phyloP scores from a whole-genome alignment of 192 early-diverging fungal species.

The Mortierella alpina region DNA sequence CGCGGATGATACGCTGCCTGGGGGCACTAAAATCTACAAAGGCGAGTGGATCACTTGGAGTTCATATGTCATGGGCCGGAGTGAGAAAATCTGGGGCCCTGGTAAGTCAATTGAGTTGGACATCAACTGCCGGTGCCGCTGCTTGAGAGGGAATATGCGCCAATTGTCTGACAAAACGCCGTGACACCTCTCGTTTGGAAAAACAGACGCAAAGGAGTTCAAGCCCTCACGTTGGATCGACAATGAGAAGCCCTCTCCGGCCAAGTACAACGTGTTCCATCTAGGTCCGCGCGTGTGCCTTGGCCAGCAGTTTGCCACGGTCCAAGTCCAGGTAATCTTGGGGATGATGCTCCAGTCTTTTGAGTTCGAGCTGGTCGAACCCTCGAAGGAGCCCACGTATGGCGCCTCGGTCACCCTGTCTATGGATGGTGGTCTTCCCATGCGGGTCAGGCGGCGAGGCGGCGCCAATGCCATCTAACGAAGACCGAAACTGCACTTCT shows the following conservation, averaged over 20 bases:
- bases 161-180: too few relatives aligned
- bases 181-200: too few relatives aligned
- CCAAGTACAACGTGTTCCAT: slow-evolving; percentile 9
- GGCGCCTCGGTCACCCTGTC: background rate
- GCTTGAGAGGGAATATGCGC: too few relatives aligned
- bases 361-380: slow-evolving; percentile 6
- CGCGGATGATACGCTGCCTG: slow-evolving; percentile 68
- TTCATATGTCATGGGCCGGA: slow-evolving; percentile 64
- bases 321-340: slow-evolving; percentile 6
- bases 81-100: slow-evolving; percentile 65
- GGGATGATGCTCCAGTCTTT: slow-evolving; percentile 14
- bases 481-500: too few relatives aligned
- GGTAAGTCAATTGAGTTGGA: too few relatives aligned
- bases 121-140: too few relatives aligned
- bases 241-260: slow-evolving; percentile 6
- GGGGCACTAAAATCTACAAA: slow-evolving; percentile 64
- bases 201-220: slow-evolving; percentile 64
- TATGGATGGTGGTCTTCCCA: slow-evolving; percentile 6
- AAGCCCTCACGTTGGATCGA: slow-evolving; percentile 61
- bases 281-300: slow-evolving; percentile 2
- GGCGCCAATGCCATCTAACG: background rate
- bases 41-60: slow-evolving; percentile 61
- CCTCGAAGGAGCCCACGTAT: slow-evolving; percentile 6
- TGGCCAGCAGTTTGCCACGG: slow-evolving; percentile 16
- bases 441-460: background rate